Conservation (phyloP, 1,139 yeast species). For the Nadsonia starkeyi-henricii region DNA sequence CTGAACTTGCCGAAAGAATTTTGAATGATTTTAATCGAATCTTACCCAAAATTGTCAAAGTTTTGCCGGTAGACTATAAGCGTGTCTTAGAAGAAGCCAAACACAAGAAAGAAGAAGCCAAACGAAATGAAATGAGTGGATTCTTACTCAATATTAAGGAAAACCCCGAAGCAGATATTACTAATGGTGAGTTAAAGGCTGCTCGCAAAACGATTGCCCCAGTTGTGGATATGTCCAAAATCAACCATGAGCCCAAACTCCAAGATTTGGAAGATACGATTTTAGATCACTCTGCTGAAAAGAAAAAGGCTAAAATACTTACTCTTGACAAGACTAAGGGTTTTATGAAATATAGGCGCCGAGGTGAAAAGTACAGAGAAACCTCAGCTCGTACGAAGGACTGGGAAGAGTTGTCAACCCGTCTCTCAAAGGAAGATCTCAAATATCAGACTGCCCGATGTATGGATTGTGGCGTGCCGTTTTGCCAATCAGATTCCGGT, state of each 20-base stretch:
- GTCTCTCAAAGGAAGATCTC: constrained; percentile 76
- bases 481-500: constrained; percentile 95
- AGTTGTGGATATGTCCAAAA: constrained; percentile 27
- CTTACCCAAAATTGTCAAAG: constrained; percentile 83
- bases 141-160: constrained; percentile 57
- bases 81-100: constrained; percentile 74
- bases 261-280: constrained; percentile 84
- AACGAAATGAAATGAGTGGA: constrained; percentile 27
- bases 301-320: constrained; percentile 40
- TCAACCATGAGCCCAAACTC: constrained; percentile 66
- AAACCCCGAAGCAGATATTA: constrained; percentile 74
- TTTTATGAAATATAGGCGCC: constrained; percentile 84
- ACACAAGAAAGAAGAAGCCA: constrained; percentile 48
- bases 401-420: constrained; percentile 82
- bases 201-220: constrained; percentile 13
- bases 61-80: constrained; percentile 84
- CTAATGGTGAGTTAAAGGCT: constrained; percentile 58
- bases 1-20: constrained; percentile 76
- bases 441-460: constrained; percentile 94
- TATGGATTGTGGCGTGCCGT: constrained; percentile 99
- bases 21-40: constrained; percentile 78
- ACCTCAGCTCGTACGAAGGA: constrained; percentile 68
- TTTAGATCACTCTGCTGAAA: constrained; percentile 50
- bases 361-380: constrained; percentile 74
- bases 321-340: constrained; percentile 77